A percentile compares a stretch with the other conserved stretches of the same genome.
phyloP scores from a whole-genome alignment of 306 rosid species.

The Acacia crassicarpa region DNA sequence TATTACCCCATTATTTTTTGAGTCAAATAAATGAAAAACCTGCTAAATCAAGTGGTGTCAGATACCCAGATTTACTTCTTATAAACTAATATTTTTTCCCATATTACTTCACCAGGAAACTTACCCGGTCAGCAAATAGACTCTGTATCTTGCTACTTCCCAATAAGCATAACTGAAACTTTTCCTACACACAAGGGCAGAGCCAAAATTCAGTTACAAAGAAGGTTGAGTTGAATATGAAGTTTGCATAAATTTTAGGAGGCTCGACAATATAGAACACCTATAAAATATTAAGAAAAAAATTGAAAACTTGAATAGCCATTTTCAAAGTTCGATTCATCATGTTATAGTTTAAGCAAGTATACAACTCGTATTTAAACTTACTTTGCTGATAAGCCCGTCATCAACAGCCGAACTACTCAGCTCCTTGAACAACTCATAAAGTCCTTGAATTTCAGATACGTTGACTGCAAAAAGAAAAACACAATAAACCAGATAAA shows the following conservation, averaged over 20 bases:
- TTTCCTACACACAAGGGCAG: constrained; percentile 38
- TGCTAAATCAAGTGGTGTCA: background rate
- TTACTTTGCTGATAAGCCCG: constrained; percentile 58
- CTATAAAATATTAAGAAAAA: too few species aligned
- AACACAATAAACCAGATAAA: background rate
- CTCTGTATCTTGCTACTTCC: constrained; percentile 46
- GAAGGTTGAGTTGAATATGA: background rate
- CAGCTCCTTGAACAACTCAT: constrained; percentile 53
- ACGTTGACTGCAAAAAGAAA: constrained; percentile 37
- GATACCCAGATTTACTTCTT: background rate
- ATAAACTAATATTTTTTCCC: background rate
- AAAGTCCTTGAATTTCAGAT: constrained; percentile 46
- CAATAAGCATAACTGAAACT: constrained; percentile 58
- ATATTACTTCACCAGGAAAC: constrained; percentile 16
- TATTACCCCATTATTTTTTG: constrained; percentile 53
- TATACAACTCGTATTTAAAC: background rate
- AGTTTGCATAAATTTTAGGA: background rate
- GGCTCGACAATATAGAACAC: background rate
- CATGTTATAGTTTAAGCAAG: background rate
- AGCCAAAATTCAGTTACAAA: background rate
- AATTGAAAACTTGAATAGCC: background rate
- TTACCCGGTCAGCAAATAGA: constrained; percentile 53
- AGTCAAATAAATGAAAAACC: constrained; percentile 56
- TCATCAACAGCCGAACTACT: constrained; percentile 60
- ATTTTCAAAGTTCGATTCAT: constrained; percentile 20